phyloP scores from a whole-genome alignment of 345 rosid species.

The Litchi chinensis region DNA sequence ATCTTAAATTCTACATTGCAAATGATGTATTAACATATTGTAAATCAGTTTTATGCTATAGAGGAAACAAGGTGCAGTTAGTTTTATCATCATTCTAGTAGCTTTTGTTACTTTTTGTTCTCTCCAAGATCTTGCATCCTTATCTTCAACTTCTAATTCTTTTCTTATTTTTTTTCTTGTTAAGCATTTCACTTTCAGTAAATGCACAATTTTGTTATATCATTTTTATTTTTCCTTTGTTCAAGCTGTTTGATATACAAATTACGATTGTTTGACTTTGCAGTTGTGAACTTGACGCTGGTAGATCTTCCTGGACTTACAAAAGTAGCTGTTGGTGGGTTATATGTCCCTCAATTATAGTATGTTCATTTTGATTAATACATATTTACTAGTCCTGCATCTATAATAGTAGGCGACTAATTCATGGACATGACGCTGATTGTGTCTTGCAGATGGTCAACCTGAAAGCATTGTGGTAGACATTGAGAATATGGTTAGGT shows the following conservation, averaged over 20 bases:
- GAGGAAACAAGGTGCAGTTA: neutral
- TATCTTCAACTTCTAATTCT: neutral
- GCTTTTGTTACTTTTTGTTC: neutral
- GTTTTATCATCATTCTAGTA: neutral
- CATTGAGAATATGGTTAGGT: conserved; percentile 85
- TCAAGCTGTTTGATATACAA: neutral
- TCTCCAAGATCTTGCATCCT: neutral
- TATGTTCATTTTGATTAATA: conserved; percentile 7
- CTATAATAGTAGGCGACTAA: conserved; percentile 13
- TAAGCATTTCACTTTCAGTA: neutral
- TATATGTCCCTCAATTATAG: conserved; percentile 1
- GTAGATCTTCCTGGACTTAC: conserved; percentile 98
- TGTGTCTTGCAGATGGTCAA: conserved; percentile 75
- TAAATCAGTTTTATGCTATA: neutral
- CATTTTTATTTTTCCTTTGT: neutral
- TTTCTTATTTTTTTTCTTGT: neutral
- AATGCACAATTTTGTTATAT: neutral
- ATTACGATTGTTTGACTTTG: conserved; percentile 22
- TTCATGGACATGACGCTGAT: conserved; percentile 9
- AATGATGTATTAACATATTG: neutral
- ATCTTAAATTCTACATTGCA: neutral
- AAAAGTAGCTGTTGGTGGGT: conserved; percentile 94
- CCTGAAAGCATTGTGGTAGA: conserved; percentile 86
- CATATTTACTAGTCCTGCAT: neutral
- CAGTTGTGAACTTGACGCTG: conserved; percentile 95